Base-by-base conservation (phyloP, 129 eudicot genomes). In the Centrapalus pauciflorus region DNA sequence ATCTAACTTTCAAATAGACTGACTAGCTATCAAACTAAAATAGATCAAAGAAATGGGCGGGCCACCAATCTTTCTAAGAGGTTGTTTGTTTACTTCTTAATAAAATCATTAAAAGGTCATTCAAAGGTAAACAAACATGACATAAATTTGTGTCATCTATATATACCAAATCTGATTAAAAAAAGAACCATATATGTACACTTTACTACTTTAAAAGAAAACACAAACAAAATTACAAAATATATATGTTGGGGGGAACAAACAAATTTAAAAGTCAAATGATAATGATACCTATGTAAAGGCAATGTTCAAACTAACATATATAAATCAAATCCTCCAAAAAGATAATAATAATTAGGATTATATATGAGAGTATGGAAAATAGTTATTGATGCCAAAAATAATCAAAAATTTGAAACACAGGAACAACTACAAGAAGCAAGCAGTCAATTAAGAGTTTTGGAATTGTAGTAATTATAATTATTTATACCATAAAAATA, bases 251-350 rank as follows among this genome's bases (percentile, higher is more conserved):
- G 66, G 38, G 64, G 64, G 26, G 45, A 78, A 57, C 61, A 41
- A 33, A 66, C 41, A 71, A n/a, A n/a, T n/a, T 26, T 34, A 34
- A 66, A 74, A 74, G 60, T 74, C 79, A 74, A 56, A n/a, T n/a
- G n/a, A n/a, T 61, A 74, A 65, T 43, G 59, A 50, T 32, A 57
- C 79, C 63, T 75, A 32, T 74, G 74, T 75, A 75, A 75, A 11
- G 34, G 19, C 74, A 48, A 56, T 6, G 46, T 70, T 67, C 74
- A 75, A 75, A 67, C 12, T 66, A 72, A 17, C 20, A 61, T n/a
- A n/a, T n/a, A n/a, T 61, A 35, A 50, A 61, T 9, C 7, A 60
- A 13, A 60, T 7, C 41, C 27, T 26, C 58, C 43, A 20, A 51
- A 49, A 34, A 63, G 27, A 35, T 72, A 54, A 51, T 35, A 48